Percentiles rank a stretch among this genome's conserved stretches.
Conservation (phyloP, 129 eudicot species). For the Smallanthus sonchifolius region DNA sequence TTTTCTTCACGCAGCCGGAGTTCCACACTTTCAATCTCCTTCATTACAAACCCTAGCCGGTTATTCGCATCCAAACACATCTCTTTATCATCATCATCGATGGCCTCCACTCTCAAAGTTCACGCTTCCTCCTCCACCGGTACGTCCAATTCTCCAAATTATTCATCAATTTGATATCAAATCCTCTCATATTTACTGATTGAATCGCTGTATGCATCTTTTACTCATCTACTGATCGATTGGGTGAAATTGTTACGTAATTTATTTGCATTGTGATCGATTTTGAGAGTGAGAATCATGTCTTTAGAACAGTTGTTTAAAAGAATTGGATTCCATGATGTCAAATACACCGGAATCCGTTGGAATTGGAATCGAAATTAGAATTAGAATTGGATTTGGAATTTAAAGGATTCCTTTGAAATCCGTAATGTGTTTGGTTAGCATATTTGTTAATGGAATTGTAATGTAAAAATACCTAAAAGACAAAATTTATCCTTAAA, state of each 20-base stretch:
- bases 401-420: too few species aligned
- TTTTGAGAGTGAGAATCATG: conserved; percentile 2
- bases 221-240: neutral
- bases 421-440: too few species aligned
- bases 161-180: neutral
- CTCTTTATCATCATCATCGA: conserved; percentile 23
- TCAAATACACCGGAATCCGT: too few species aligned
- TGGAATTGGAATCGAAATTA: too few species aligned
- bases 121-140: conserved; percentile 50
- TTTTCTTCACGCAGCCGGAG: neutral
- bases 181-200: neutral
- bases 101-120: conserved; percentile 36
- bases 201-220: neutral
- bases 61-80: conserved; percentile 7
- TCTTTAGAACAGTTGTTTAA: neutral
- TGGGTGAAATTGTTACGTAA: neutral
- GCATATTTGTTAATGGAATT: too few species aligned
- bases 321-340: neutral
- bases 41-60: conserved; percentile 11
- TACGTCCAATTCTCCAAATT: neutral
- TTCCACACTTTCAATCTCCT: conserved; percentile 10
- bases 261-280: conserved; percentile 1
- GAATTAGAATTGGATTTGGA: too few species aligned
- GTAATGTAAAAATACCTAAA: too few species aligned
- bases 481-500: too few species aligned